These are phyloP conservation scores for Sporothrix dimorphospora DNA, from an alignment of 2,329 filamentous ascomycete species.

Conservation along the genomic window DNA sequence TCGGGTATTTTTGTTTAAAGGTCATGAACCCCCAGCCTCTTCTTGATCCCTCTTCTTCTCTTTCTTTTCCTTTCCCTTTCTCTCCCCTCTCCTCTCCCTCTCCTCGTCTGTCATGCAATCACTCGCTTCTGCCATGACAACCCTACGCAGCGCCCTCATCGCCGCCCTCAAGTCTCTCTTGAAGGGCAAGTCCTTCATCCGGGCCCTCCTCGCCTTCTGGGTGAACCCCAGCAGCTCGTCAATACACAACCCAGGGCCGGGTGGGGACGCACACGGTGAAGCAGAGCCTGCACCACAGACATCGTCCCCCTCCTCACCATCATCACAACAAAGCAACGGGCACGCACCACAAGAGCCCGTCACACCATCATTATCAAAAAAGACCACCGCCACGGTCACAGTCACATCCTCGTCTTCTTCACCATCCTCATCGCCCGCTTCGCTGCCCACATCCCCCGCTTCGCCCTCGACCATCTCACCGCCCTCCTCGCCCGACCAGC, in stretches of 20 bases:
- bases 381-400: conserved; percentile 4
- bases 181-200: conserved; percentile 61
- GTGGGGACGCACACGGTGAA: not conserved
- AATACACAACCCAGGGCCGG: not conserved
- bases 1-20: conserved; percentile 1
- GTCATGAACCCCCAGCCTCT: conserved; percentile 17
- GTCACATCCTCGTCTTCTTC: conserved; percentile 13
- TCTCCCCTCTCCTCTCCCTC: not conserved
- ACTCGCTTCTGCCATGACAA: conserved; percentile 61
- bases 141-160: conserved; percentile 57
- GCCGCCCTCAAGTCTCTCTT: conserved; percentile 62
- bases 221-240: conserved; percentile 43
- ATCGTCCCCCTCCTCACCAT: not conserved
- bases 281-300: not conserved
- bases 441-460: conserved; percentile 2
- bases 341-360: conserved; percentile 17
- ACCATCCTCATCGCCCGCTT: conserved; percentile 15
- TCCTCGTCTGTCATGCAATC: conserved; percentile 48
- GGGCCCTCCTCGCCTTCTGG: conserved; percentile 61
- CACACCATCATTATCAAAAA: conserved; percentile 14
- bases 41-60: not conserved
- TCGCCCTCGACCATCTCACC: conserved; percentile 13
- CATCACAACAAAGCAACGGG: not conserved
- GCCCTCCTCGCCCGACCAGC: conserved; percentile 21
- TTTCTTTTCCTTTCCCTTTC: conserved; percentile 5